Evolutionary conservation across 23 red algal species (phyloP).

Genomic region (Gracilaria domingensis): DNA sequence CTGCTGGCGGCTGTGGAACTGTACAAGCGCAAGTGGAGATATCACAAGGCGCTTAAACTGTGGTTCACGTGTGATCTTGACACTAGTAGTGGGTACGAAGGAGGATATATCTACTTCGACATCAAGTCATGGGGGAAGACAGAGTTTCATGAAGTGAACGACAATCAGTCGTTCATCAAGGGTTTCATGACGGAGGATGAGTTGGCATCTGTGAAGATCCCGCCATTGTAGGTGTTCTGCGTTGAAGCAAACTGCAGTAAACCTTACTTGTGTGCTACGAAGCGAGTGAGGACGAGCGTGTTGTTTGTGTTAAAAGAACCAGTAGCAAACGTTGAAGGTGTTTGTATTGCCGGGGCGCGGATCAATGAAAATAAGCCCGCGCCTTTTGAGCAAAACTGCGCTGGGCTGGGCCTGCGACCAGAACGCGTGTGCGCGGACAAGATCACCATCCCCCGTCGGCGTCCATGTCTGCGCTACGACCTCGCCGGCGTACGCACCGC

Average conservation of each 20-base stretch:
- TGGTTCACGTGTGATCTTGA: conserved; percentile 84
- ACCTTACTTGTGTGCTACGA: no score
- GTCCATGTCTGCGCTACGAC: no score
- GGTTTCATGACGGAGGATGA: conserved; percentile 97
- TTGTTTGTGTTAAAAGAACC: no score
- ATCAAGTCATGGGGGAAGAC: conserved; percentile 88
- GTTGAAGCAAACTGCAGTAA: conserved; percentile 10
- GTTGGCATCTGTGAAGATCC: conserved; percentile 62
- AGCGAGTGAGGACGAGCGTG: no score
- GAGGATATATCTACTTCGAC: conserved; percentile 96
- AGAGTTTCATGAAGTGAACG: conserved; percentile 88
- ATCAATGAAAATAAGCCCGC: no score
- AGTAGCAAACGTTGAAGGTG: no score
- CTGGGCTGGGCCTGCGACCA: no score
- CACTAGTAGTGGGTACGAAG: conserved; percentile 52
- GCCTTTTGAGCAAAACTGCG: no score
- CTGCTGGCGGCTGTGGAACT: conserved; percentile 90
- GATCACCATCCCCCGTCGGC: no score
- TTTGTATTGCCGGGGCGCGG: no score
- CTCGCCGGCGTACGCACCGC: no score
- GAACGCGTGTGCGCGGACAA: no score
- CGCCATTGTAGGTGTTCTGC: conserved; percentile 4
- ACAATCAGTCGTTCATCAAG: conserved; percentile 78
- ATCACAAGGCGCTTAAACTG: conserved; percentile 93
- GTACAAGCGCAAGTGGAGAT: conserved; percentile 95